Conservation (phyloP, 768 basidiomycete species). For the Naganishia randhawae region DNA sequence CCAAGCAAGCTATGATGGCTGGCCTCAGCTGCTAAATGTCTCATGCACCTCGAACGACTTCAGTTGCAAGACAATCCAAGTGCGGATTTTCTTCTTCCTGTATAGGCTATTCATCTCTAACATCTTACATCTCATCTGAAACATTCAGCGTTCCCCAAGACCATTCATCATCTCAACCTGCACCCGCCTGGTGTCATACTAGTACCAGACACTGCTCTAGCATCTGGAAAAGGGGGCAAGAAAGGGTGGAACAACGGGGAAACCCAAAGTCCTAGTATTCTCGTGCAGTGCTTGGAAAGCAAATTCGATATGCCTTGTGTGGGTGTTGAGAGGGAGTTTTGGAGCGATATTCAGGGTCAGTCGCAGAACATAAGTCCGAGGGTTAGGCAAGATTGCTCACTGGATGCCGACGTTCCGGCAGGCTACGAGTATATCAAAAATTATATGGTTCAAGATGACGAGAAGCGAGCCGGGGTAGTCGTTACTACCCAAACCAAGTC, state of each 20-base stretch:
- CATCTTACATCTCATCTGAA: neutral
- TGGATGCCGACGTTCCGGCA: slow-evolving; percentile 4
- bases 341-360: slow-evolving; percentile 76
- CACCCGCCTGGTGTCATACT: slow-evolving; percentile 66
- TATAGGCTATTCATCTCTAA: neutral
- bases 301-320: slow-evolving; percentile 68
- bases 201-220: slow-evolving; percentile 66
- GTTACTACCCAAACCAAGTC: slow-evolving; percentile 76
- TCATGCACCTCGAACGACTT: slow-evolving; percentile 55
- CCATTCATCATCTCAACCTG: slow-evolving; percentile 35
- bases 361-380: slow-evolving; percentile 4
- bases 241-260: slow-evolving; percentile 51
- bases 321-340: slow-evolving; percentile 71
- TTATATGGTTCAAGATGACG: slow-evolving; percentile 74
- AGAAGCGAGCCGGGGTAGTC: slow-evolving; percentile 67
- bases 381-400: neutral
- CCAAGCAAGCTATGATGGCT: neutral
- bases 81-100: neutral
- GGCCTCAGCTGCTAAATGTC: slow-evolving; percentile 57
- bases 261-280: slow-evolving; percentile 55
- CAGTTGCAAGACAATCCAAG: slow-evolving; percentile 74
- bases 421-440: slow-evolving; percentile 76
- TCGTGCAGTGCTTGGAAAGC: slow-evolving; percentile 69
- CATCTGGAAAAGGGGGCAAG: slow-evolving; percentile 44
- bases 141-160: slow-evolving; percentile 29